Base-by-base conservation (phyloP, 2,329 filamentous ascomycete genomes). In the Fusarium sp. region DNA sequence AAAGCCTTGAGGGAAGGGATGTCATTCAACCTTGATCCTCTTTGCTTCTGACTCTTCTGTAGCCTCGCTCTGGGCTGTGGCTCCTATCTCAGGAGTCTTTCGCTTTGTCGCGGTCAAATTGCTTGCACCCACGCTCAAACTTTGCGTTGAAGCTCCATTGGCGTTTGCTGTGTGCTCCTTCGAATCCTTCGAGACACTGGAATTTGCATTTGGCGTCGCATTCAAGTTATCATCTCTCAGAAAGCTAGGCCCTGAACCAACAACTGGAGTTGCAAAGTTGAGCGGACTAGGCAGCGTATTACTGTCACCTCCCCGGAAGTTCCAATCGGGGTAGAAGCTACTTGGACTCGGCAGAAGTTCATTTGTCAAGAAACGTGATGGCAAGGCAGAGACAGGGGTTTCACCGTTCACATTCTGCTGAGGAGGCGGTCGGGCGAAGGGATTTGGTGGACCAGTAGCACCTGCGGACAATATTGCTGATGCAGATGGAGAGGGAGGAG, bases 271-370 rank as follows among this genome's bases (percentile, higher is more conserved):
- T 34, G 93, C 92, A 79, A 97, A 97, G 64, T 94, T 97, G 68
- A 98, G 82, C 11, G 96, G 96, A 77, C 94, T 97, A 0, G 94
- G 94, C 49, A 98, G 84, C 70, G 97, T 96, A 74, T 96, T 97
- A 77, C 86, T 92, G 70, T 96, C 92, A 58, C 83, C 79, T 77
- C 88, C 77, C 78, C 89, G 77, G 78, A 92, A 94, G 70, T 91
- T 90, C 94, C 94, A 97, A 67, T 97, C 94, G 0, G 92, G 90
- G 75, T 97, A 98, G 81, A 98, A 97, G 70, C 89, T 93, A 68
- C 92, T 97, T 1, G 96, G 96, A 57, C 93, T 97, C 0, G 96
- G 94, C 16, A 98, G 84, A 55, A 97, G 89, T 36, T 94, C 93
- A 69, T 92, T 93, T 60, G 90, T 91, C 72, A 98, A 90, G 78